Evolutionary conservation across 805 yeast genomes (phyloP), one percentile per base, ranked within the genome.

Genomic region (Kregervanrija delftensis): DNA sequence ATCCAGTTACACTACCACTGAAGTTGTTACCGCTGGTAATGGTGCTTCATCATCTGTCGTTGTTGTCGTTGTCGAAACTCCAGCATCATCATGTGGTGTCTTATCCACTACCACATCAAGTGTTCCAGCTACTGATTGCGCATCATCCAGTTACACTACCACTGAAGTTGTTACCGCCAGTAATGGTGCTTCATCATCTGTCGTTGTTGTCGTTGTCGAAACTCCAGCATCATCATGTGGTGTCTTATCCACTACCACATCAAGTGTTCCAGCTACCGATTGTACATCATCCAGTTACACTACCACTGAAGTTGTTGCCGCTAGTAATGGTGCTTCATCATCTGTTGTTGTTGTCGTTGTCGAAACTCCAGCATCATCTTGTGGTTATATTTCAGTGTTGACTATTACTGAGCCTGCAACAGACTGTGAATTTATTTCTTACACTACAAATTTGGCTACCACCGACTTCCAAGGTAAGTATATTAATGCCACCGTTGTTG

Each of bases 401-500:
- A 42, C 45, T 14, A 42, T 41, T 8, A 37, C 40, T 4, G 45
- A 42, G 37, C 11, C 4, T 32, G 45, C 41, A 9, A 15, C 13
- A 12, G 41, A 36, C 15, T 42, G 45, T 33, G 11, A 28, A 11
- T 15, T 14, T 14, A 12, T 13, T n/a, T n/a, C 28, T 9, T 42
- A 22, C 8, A 42, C 37, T 16, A 42, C 41, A 2, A 5, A 36
- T 17, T 10, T 42, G 6, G 45, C 35, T 37, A 42, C 45, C 8
- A 32, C 13, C 16, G 40, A 37, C 37, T 11, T 12, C 10, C 13
- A n/a, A 11, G 45, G 45, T 14, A 37, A 42, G 37, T 42, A 42
- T 33, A 30, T 42, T 8, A 42, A 42, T 42, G 45, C 45, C 8
- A 42, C 45, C 12, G 37, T 42, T 28, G 33, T 42, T 22, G n/a